Evolutionary conservation across 2,329 filamentous ascomycete genomes (phyloP).

Genomic region (Fusarium siculi): DNA sequence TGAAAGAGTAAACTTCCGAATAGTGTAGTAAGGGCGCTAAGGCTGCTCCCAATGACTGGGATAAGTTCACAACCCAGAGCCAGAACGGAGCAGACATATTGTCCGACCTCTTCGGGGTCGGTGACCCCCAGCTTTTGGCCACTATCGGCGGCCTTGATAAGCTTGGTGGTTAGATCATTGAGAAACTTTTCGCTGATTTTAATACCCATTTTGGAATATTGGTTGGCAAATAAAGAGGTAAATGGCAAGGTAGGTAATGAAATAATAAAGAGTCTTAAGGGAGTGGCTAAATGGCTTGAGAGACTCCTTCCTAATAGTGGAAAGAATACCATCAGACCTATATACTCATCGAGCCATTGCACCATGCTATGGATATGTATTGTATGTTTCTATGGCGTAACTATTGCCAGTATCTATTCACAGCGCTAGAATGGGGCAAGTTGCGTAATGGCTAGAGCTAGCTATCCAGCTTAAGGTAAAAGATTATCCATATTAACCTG

Average conservation of each 20-base stretch:
- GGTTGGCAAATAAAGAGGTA: not conserved
- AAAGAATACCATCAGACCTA: not conserved
- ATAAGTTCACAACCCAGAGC: not conserved
- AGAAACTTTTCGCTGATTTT: not conserved
- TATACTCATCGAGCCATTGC: not conserved
- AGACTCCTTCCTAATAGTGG: not conserved
- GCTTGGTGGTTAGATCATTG: not conserved
- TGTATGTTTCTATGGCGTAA: too few relatives aligned
- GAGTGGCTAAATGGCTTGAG: not conserved
- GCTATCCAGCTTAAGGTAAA: not conserved
- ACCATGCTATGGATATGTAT: too few relatives aligned
- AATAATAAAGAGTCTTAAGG: not conserved
- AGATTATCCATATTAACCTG: not conserved
- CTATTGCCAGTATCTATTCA: too few relatives aligned
- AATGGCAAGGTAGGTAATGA: accelerated
- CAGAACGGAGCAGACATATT: not conserved
- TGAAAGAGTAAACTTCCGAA: not conserved
- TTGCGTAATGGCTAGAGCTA: not conserved
- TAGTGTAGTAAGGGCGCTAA: not conserved
- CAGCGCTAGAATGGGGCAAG: not conserved
- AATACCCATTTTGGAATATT: not conserved
- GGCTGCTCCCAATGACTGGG: not conserved
- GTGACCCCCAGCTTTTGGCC: not conserved
- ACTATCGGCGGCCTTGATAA: not conserved
- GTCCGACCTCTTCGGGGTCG: not conserved